phyloP scores from a whole-genome alignment of 495 filamentous ascomycete genomes.

The Cercophora scortea region DNA sequence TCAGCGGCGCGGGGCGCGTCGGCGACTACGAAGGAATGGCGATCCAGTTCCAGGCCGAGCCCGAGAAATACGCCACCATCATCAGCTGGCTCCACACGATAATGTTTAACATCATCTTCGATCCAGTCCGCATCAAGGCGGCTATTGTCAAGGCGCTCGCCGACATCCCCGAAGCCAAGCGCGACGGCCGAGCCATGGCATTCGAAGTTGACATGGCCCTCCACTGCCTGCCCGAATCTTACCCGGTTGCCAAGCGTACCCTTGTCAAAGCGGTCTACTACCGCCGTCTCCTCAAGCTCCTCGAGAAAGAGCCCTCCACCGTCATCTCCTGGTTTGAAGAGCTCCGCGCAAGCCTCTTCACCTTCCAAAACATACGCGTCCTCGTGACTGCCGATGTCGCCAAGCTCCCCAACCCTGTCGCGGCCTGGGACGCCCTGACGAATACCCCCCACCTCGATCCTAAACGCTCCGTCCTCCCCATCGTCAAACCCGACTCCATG shows the following conservation, averaged over 20 bases:
- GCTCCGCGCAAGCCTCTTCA: slow-evolving; percentile 65
- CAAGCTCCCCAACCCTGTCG: slow-evolving; percentile 71
- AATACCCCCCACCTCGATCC: slow-evolving; percentile 33
- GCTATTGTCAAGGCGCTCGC: slow-evolving; percentile 83
- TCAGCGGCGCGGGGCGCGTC: slow-evolving; percentile 56
- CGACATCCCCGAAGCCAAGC: slow-evolving; percentile 89
- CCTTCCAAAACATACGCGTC: slow-evolving; percentile 74
- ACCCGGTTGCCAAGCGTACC: slow-evolving; percentile 67
- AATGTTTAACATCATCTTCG: slow-evolving; percentile 82
- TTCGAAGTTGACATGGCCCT: slow-evolving; percentile 73
- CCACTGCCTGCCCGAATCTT: slow-evolving; percentile 63
- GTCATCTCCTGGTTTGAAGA: slow-evolving; percentile 70
- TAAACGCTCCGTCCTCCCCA: slow-evolving; percentile 33
- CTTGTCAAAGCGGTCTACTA: slow-evolving; percentile 86
- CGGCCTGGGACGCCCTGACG: slow-evolving; percentile 65
- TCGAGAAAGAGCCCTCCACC: slow-evolving; percentile 61
- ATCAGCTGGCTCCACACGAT: slow-evolving; percentile 83
- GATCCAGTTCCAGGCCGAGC: slow-evolving; percentile 78
- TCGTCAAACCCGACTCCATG: slow-evolving; percentile 42
- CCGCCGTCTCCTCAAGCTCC: slow-evolving; percentile 68
- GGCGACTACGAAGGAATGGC: slow-evolving; percentile 73
- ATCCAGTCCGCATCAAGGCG: slow-evolving; percentile 67
- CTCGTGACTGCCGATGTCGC: slow-evolving; percentile 76
- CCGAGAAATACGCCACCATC: slow-evolving; percentile 73
- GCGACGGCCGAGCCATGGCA: slow-evolving; percentile 72